Base-by-base conservation (phyloP, 352 stramenopile genomes). In the Globisporangium polare region DNA sequence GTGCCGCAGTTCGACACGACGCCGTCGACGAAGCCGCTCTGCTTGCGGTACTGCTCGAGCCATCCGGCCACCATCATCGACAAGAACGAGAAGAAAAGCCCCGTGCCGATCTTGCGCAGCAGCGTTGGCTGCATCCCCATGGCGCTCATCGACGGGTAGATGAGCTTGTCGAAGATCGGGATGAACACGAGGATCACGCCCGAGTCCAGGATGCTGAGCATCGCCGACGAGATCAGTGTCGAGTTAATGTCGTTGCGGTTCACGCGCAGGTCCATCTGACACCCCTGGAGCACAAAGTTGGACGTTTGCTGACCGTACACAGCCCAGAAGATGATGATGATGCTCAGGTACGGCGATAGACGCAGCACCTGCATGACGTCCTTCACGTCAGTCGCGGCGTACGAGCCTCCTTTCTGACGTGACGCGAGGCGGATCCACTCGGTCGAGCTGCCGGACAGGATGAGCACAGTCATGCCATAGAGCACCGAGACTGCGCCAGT, bases 161-260 rank as follows among this genome's bases (percentile, higher is more conserved):
- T 65, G 7, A 88, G 27, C 9, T 71, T 66, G 63, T 97, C 90
- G 49, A 96, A 95, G 22, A 97, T 71, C 18, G 91, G 90, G 49
- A 97, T 95, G 57, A 97, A 95, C 33, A 96, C 60, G 24, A 97
- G 66, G 59, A 97, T 97, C 18, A 92, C 84, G 13, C 89, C 75
- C 18, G 85, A 94, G 67, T 97, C 88, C 20, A 97, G 76, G 13
- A 95, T 81, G 45, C 81, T 89, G 29, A 97, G 79, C 74, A 94
- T 95, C 29, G 89, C 86, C 6, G 88, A 83, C 20, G 86, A 94
- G 58, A 97, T 75, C 53, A 96, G 60, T 49, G 85, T 83, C 27
- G 68, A 66, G 54, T 77, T 53, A 17, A 27, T 56, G 24, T 68
- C 65, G 24, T 67, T 67, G 3, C 69, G 61, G 52, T 78, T 63